Base-by-base conservation (phyloP, 1,284 basidiomycete species). In the Inonotus hispidus region DNA sequence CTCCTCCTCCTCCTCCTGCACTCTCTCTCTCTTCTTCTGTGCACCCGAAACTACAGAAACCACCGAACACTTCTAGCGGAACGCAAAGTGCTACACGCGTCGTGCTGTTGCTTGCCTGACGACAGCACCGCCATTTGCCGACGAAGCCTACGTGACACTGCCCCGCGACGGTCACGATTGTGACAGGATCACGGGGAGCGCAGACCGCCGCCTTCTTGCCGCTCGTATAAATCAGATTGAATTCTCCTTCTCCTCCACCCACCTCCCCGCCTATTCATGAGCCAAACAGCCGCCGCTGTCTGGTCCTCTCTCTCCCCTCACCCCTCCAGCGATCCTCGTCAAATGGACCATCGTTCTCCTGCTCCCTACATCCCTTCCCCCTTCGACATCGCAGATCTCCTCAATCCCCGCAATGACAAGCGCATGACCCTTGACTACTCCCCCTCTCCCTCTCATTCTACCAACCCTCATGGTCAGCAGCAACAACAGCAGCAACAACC, bases 371-470 rank as follows among this genome's bases (percentile, higher is more conserved):
- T 69, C 63, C 16, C 61, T 65, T 63, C 64, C 66, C 60, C 63
- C 60, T 63, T 70, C 69, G 63, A 66, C 66, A 70, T 76, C 63
- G 69, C 73, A 61, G 75, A 75, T 59, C 73, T 82, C 69, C 79
- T 83, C 70, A 80, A 82, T 68, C 73, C 76, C 61, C 66, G 66
- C 64, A 72, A 75, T 66, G 70, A 75, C 68, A 80, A 79, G 69
- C 63, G 59, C 50, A 79, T 82, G 78, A 78, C 79, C 54, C 76
- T 88, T 70, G 84, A 87, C 71, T 87, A 83, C 66, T 71, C 71
- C 65, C 67, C 79, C 46, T 67, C 35, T 67, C 35, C 50, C 11
- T 14, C 53, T 3, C 59, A 61, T 7, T 67, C 38, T 61, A 73
- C 19, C 71, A 80, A 66, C 75, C 79, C 68, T 68, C 69, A 85